Conservation (phyloP, 371 early-diverging fungal species). For the Apophysomyces ossiformis region DNA sequence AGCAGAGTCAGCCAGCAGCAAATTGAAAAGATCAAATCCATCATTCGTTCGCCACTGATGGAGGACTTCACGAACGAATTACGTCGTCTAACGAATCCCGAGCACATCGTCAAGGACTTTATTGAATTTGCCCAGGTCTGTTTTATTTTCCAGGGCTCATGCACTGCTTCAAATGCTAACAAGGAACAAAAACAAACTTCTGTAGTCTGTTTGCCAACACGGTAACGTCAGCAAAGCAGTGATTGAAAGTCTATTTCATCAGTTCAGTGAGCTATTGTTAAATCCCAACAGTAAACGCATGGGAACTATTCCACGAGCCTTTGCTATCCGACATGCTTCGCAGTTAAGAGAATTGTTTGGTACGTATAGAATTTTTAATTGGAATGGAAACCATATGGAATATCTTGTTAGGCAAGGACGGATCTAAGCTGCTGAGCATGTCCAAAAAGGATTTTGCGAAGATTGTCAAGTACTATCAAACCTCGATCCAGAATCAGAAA, state of each 20-base stretch:
- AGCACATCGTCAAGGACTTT: conserved; percentile 72
- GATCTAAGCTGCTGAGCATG: conserved; percentile 44
- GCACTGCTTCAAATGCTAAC: too few relatives aligned
- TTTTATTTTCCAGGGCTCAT: background rate
- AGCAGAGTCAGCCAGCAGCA: conserved; percentile 23
- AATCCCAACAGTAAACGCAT: conserved; percentile 24
- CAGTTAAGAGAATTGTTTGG: conserved; percentile 51
- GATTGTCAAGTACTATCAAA: conserved; percentile 40
- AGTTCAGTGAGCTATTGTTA: conserved; percentile 43
- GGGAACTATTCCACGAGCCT: conserved; percentile 46
- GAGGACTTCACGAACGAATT: conserved; percentile 68
- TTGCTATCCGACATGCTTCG: conserved; percentile 56
- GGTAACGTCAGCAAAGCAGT: conserved; percentile 20
- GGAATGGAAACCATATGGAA: background rate
- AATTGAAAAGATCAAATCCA: conserved; percentile 45
- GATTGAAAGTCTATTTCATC: conserved; percentile 23
- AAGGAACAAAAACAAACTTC: too few relatives aligned
- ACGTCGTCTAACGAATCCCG: conserved; percentile 70
- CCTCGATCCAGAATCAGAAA: conserved; percentile 39
- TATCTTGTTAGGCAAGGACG: conserved; percentile 45
- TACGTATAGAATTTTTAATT: conserved; percentile 15
- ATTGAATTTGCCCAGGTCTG: conserved; percentile 54
- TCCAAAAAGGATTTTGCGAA: conserved; percentile 40
- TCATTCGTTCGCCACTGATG: conserved; percentile 52
- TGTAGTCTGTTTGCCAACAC: conserved; percentile 21